Evolutionary conservation across 257 asterid genomes (phyloP), one percentile per base, ranked within the genome.

Genomic region (Jacaranda mimosifolia): DNA sequence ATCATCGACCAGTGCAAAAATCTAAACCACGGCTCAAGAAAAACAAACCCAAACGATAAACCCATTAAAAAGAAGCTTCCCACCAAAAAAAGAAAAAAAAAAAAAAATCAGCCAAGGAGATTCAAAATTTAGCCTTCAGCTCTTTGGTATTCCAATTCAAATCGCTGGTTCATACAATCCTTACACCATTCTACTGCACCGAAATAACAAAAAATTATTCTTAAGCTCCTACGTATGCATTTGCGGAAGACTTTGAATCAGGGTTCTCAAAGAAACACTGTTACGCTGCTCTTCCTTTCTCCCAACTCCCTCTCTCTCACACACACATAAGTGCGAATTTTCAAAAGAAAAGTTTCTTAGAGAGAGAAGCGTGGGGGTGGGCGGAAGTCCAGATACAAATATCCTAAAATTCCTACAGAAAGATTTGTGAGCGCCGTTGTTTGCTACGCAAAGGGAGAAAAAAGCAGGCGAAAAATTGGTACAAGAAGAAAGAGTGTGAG

Each of bases 351-450:
- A 77, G 82, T 72, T 78, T 75, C 82, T 7, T 72, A 78, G 53
- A 77, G 70, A 74, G 77, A 58, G 79, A 70, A 56, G 65, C 59
- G 52, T 48, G 51, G 64, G 74, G 62, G 70, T 36, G 48, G 59
- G 70, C 11, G 53, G 69, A 45, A 46, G 59, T 57, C 49, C n/a
- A 14, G 46, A 70, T 32, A 18, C 42, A 63, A 40, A 68, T 53
- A 58, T 36, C 26, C 15, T 13, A 46, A 53, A 51, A 69, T 36
- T 73, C 65, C 40, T 46, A 76, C 11, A 55, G 59, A 78, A 76
- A 68, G 84, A 70, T 58, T 81, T 74, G 73, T 17, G 63, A 76
- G 73, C 82, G 80, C 83, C 86, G 84, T 58, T 77, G 85, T 81
- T 70, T 68, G 75, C 70, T 57, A 65, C 14, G 81, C 71, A 21